These are phyloP conservation scores for Penicillium herquei DNA, from an alignment of 495 filamentous ascomycete genomes.

Conservation along the genomic window DNA sequence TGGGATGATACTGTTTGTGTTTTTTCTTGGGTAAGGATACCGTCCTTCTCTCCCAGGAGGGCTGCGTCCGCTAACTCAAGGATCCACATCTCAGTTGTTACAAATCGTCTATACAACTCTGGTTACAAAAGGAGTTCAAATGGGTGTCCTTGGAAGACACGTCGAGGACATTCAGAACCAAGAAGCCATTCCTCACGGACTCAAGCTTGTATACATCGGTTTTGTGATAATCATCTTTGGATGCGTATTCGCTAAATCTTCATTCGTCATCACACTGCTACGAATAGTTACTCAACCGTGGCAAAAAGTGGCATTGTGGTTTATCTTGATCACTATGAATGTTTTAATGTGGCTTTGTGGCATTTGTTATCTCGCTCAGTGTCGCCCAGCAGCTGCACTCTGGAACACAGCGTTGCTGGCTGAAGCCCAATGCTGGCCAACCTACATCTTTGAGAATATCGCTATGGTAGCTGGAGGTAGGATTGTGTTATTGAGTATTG, in stretches of 20 bases:
- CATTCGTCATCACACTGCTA: constrained; percentile 25
- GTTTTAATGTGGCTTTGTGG: constrained; percentile 21
- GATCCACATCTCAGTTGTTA: constrained; percentile 1
- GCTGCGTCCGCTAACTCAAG: background rate
- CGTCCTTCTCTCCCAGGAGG: too few relatives aligned
- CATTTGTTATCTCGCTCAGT: constrained; percentile 23
- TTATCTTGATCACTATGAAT: constrained; percentile 27
- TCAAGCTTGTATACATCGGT: constrained; percentile 20
- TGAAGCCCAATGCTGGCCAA: constrained; percentile 23
- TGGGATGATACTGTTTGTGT: constrained; percentile 10
- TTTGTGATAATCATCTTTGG: constrained; percentile 20
- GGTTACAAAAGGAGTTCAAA: constrained; percentile 7
- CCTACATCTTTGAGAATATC: constrained; percentile 16
- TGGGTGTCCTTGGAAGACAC: constrained; percentile 16
- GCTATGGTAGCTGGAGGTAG: constrained; percentile 23
- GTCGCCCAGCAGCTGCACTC: constrained; percentile 16
- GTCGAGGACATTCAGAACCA: constrained; percentile 5
- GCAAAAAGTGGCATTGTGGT: constrained; percentile 24
- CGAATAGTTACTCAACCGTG: constrained; percentile 20
- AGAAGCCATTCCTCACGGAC: constrained; percentile 1
- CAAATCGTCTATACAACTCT: constrained; percentile 10
- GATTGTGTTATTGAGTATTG: background rate
- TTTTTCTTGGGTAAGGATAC: constrained; percentile 12
- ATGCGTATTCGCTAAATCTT: constrained; percentile 25
- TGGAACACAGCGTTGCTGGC: constrained; percentile 17